These are phyloP conservation scores for Didymella lethalis DNA, from an alignment of 2,329 filamentous ascomycete species.

Conservation along the genomic window DNA sequence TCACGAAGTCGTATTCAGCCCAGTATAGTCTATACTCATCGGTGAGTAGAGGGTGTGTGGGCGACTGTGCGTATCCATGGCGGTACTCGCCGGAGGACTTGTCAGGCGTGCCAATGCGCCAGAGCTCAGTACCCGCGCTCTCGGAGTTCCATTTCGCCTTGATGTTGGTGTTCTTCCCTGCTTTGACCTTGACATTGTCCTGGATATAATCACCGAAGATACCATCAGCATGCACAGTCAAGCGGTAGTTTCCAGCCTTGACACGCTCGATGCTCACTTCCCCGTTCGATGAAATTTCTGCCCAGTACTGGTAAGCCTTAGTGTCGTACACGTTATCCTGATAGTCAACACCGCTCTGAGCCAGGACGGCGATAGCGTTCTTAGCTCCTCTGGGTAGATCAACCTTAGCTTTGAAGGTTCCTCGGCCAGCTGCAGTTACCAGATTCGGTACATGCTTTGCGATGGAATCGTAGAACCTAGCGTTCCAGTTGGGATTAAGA, in stretches of 20 bases:
- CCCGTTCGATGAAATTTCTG: conserved; percentile 55
- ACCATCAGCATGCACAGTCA: conserved; percentile 69
- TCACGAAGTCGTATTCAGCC: conserved; percentile 65
- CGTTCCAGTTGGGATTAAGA: conserved; percentile 61
- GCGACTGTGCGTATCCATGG: conserved; percentile 63
- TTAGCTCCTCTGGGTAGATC: conserved; percentile 61
- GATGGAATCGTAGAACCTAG: conserved; percentile 69
- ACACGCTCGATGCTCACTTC: conserved; percentile 62
- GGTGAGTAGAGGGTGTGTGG: conserved; percentile 60
- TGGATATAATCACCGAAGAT: conserved; percentile 67
- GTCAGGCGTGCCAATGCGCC: conserved; percentile 68
- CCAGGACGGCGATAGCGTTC: conserved; percentile 63
- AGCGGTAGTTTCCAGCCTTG: conserved; percentile 65
- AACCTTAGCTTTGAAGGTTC: conserved; percentile 60
- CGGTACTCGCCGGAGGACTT: conserved; percentile 67
- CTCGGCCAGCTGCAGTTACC: conserved; percentile 60
- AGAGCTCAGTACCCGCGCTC: conserved; percentile 64
- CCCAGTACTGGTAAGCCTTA: conserved; percentile 68
- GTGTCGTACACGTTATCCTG: conserved; percentile 66
- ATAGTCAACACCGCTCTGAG: conserved; percentile 61
- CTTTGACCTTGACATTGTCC: conserved; percentile 58
- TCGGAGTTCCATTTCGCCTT: conserved; percentile 62
- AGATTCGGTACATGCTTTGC: conserved; percentile 67
- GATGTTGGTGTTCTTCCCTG: conserved; percentile 49
- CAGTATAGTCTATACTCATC: conserved; percentile 68